phyloP scores from a whole-genome alignment of 768 basidiomycete genomes.

The Lactarius quietus region DNA sequence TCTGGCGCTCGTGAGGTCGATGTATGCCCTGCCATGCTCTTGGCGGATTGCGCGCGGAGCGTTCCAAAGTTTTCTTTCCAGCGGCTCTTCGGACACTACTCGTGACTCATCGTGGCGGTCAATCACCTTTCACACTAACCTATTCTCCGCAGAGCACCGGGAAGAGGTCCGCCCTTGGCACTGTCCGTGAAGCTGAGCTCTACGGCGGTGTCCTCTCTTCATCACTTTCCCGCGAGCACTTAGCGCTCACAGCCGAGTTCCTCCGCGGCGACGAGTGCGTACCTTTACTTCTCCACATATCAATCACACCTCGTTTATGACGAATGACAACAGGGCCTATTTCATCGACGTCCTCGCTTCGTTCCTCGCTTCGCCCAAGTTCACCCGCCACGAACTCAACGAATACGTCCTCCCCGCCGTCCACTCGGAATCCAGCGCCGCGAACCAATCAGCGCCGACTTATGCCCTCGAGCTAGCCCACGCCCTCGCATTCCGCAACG shows the following conservation, averaged over 20 bases:
- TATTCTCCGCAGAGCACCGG: constrained; percentile 64
- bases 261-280: constrained; percentile 94
- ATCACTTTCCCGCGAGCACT: constrained; percentile 81
- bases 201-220: constrained; percentile 90
- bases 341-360: constrained; percentile 89
- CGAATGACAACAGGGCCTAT: constrained; percentile 60
- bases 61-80: not conserved
- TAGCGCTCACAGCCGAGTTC: constrained; percentile 93
- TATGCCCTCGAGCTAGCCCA: constrained; percentile 87
- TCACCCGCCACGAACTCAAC: constrained; percentile 70
- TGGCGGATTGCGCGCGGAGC: not conserved
- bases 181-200: constrained; percentile 88
- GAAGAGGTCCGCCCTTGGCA: constrained; percentile 83
- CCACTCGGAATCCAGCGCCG: constrained; percentile 63
- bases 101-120: not conserved
- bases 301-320: not conserved
- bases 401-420: constrained; percentile 73
- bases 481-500: constrained; percentile 86
- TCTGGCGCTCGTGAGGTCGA: not conserved
- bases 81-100: not conserved
- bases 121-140: not conserved
- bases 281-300: not conserved
- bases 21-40: not conserved
- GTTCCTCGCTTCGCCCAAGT: constrained; percentile 78
- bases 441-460: constrained; percentile 54